Evolutionary conservation across 2,329 filamentous ascomycete genomes (phyloP).

Genomic region (Ilyonectria destructans): DNA sequence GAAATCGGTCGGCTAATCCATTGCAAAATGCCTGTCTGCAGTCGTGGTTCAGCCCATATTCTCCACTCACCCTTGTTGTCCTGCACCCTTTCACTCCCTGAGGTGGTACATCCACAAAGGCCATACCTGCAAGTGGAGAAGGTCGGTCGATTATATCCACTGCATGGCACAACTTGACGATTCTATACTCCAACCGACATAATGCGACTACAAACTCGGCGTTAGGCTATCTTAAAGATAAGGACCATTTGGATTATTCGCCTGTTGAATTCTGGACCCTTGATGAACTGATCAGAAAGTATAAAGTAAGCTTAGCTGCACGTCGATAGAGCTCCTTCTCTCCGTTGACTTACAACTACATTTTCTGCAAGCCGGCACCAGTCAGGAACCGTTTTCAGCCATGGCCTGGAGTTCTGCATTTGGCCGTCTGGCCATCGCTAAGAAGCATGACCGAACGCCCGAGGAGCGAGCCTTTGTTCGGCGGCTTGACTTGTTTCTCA

Average conservation of each 20-base stretch:
- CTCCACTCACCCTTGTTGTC: conserved; percentile 7
- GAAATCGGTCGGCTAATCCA: neutral
- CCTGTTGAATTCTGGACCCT: neutral
- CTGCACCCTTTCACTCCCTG: neutral
- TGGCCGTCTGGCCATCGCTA: conserved; percentile 23
- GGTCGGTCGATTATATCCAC: conserved; percentile 9
- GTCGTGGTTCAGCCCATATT: neutral
- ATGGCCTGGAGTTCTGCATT: conserved; percentile 18
- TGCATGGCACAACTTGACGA: neutral
- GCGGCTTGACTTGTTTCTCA: conserved; percentile 22
- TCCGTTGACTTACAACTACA: neutral
- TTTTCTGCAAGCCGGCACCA: neutral
- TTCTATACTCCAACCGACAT: neutral
- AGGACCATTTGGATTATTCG: neutral
- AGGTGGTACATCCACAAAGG: neutral
- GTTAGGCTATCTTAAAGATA: neutral
- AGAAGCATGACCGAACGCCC: conserved; percentile 23
- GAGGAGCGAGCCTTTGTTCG: conserved; percentile 26
- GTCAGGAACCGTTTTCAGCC: neutral
- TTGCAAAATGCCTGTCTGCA: neutral
- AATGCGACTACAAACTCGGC: neutral
- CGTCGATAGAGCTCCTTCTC: neutral
- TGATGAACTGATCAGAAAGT: neutral
- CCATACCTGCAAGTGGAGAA: neutral
- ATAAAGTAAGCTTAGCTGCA: conserved; percentile 24